A percentile compares a stretch with the other conserved stretches of the same genome.
These are phyloP conservation scores for Sparassis latifolia DNA, from an alignment of 1,284 basidiomycete genomes.

Conservation along the genomic window DNA sequence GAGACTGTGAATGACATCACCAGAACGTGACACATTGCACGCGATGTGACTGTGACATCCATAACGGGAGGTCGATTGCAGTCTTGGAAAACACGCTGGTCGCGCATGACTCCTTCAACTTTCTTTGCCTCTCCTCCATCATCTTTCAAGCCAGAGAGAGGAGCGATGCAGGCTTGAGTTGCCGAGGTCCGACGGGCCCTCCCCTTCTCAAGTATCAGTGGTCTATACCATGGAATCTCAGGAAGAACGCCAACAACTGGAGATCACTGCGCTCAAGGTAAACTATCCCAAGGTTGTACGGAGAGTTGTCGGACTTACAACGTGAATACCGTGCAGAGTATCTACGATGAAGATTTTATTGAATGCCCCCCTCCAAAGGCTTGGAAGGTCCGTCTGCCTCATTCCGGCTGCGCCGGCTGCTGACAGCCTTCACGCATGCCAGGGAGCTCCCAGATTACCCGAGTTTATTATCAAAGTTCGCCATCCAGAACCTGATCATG, in stretches of 20 bases:
- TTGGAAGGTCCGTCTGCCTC: conserved; percentile 57
- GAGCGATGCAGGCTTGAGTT: conserved; percentile 62
- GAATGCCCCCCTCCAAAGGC: conserved; percentile 68
- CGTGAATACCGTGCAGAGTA: conserved; percentile 33
- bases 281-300: not conserved
- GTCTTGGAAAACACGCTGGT: not conserved
- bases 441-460: conserved; percentile 61
- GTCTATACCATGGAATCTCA: conserved; percentile 51
- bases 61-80: not conserved
- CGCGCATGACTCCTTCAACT: not conserved
- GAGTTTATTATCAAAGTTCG: conserved; percentile 69
- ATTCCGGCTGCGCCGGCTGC: not conserved
- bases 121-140: not conserved
- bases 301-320: too few species aligned
- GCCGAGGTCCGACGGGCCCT: conserved; percentile 65
- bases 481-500: conserved; percentile 51
- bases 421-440: conserved; percentile 8
- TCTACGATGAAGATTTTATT: conserved; percentile 69
- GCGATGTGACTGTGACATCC: not conserved
- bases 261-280: conserved; percentile 64
- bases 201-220: conserved; percentile 35
- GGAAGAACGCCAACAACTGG: conserved; percentile 65
- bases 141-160: not conserved
- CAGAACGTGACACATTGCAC: not conserved
- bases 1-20: not conserved